Conservation (phyloP, 2,329 filamentous ascomycete genomes). For the Pseudocercospora fijiensis region DNA sequence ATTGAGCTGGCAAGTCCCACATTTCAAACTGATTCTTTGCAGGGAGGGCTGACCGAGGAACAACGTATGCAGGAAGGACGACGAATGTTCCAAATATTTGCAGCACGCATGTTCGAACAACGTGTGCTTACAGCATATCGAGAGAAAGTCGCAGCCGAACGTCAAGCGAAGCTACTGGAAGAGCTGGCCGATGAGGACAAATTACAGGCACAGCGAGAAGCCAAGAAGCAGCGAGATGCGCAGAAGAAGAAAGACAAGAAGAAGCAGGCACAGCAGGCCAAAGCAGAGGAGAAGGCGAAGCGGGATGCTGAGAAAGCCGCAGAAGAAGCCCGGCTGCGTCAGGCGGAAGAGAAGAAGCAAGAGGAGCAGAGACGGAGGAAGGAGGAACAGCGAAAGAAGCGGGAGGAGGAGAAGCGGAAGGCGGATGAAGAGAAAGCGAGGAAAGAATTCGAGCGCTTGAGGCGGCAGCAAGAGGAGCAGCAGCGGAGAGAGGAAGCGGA, state of each 20-base stretch:
- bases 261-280: constrained; percentile 78
- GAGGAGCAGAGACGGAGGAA: constrained; percentile 79
- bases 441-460: constrained; percentile 82
- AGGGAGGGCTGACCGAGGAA: constrained; percentile 97
- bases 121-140: constrained; percentile 94
- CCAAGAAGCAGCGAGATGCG: constrained; percentile 90
- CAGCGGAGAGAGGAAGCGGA: constrained; percentile 83
- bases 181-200: constrained; percentile 84
- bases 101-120: constrained; percentile 98
- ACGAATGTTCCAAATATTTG: constrained; percentile 99
- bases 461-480: constrained; percentile 76
- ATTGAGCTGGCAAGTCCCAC: constrained; percentile 25
- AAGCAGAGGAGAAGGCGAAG: constrained; percentile 86
- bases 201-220: constrained; percentile 74
- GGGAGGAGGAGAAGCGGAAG: constrained; percentile 83
- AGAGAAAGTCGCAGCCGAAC: constrained; percentile 92
- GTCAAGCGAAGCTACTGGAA: constrained; percentile 84
- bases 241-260: constrained; percentile 96
- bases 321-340: constrained; percentile 74
- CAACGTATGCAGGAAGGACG: constrained; percentile 98
- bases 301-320: constrained; percentile 86
- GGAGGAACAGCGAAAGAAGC: constrained; percentile 89
- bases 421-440: constrained; percentile 83
- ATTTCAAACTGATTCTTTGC: constrained; percentile 41
- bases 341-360: constrained; percentile 71